These are phyloP conservation scores for Pisolithus albus DNA, from an alignment of 768 basidiomycete species.

Conservation along the genomic window DNA sequence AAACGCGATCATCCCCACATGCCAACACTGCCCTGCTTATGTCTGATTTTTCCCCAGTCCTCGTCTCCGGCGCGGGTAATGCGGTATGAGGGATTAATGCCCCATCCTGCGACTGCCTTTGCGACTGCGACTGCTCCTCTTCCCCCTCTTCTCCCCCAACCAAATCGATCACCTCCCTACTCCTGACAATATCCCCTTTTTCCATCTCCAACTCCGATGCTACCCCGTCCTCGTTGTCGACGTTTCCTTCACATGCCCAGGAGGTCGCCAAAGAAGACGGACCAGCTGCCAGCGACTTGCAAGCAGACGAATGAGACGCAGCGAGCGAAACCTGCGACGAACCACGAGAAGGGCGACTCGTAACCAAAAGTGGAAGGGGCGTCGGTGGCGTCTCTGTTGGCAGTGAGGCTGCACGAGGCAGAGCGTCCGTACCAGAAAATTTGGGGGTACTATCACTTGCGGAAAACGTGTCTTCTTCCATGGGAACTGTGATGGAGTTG, in stretches of 20 bases:
- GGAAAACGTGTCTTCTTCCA: too few species aligned
- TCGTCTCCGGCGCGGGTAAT: background rate
- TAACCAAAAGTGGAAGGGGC: too few species aligned
- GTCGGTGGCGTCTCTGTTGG: too few species aligned
- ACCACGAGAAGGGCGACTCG: background rate
- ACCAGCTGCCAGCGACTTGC: slow-evolving; percentile 1
- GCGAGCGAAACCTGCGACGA: slow-evolving; percentile 6
- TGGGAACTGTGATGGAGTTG: too few species aligned
- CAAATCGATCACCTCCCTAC: background rate
- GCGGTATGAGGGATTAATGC: background rate
- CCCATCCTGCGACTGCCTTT: background rate
- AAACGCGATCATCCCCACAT: background rate
- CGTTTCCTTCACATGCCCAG: slow-evolving; percentile 13
- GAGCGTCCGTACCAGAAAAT: too few species aligned
- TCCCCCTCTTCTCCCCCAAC: background rate
- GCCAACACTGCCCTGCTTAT: background rate
- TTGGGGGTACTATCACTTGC: too few species aligned
- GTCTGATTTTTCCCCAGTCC: slow-evolving; percentile 1
- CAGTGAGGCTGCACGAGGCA: too few species aligned
- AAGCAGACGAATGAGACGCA: slow-evolving; percentile 12
- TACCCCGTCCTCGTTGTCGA: slow-evolving; percentile 6
- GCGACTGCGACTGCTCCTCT: background rate
- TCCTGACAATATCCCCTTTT: background rate
- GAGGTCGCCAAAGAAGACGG: slow-evolving; percentile 24
- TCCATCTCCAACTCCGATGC: background rate